Conservation (phyloP, 306 rosid species). For the Casuarina cunninghamiana region DNA sequence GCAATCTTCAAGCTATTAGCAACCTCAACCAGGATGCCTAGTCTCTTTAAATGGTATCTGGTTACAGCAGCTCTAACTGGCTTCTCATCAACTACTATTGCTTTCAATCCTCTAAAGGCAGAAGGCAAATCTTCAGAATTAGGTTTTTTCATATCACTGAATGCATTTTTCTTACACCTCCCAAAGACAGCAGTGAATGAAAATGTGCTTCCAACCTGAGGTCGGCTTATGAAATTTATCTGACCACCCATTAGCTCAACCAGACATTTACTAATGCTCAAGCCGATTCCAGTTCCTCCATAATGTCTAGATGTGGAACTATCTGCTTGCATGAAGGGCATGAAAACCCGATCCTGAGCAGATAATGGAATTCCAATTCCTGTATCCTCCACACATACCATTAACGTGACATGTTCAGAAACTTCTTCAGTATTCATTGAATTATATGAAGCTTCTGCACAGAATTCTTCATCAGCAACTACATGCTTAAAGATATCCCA, state of each 20-base stretch:
- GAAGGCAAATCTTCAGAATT: conserved; percentile 79
- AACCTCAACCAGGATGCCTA: conserved; percentile 71
- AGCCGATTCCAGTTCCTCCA: conserved; percentile 98
- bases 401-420: conserved; percentile 67
- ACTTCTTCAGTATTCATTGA: conserved; percentile 33
- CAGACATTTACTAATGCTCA: conserved; percentile 95
- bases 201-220: conserved; percentile 92
- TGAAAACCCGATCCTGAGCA: conserved; percentile 83
- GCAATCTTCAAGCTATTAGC: conserved; percentile 61
- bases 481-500: conserved; percentile 82
- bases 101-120: conserved; percentile 74
- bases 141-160: conserved; percentile 56
- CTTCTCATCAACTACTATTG: conserved; percentile 79
- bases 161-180: conserved; percentile 53
- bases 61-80: conserved; percentile 98
- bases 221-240: conserved; percentile 71
- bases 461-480: conserved; percentile 61
- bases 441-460: conserved; percentile 46
- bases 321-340: conserved; percentile 97
- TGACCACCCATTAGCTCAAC: conserved; percentile 97
- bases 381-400: conserved; percentile 93
- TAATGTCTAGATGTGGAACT: conserved; percentile 95
- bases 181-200: conserved; percentile 71
- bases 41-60: conserved; percentile 85
- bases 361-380: conserved; percentile 91